These are phyloP conservation scores for Gilbertella persicaria DNA, from an alignment of 371 early-diverging fungal species.

Conservation along the genomic window DNA sequence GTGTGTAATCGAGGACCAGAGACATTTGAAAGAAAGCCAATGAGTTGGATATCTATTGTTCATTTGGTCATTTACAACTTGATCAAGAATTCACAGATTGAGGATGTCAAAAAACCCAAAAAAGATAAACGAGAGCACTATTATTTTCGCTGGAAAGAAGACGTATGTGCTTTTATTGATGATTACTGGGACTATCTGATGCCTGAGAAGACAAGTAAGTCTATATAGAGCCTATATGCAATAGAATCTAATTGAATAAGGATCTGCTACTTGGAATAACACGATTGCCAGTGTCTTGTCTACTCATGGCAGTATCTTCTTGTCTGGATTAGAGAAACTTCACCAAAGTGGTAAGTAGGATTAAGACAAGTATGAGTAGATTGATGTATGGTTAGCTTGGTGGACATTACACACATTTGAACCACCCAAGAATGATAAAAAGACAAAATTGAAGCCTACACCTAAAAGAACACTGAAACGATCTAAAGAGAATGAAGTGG, in stretches of 20 bases:
- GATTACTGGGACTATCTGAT: constrained; percentile 75
- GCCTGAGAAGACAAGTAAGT: constrained; percentile 67
- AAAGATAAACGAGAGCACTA: constrained; percentile 57
- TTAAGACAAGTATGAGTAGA: not conserved
- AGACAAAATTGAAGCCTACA: constrained; percentile 41
- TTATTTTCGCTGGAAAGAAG: constrained; percentile 82
- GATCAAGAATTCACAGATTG: constrained; percentile 39
- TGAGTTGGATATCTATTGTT: constrained; percentile 77
- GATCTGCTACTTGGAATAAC: constrained; percentile 73
- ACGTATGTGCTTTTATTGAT: constrained; percentile 79
- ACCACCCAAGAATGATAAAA: constrained; percentile 43
- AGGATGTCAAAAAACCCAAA: constrained; percentile 28
- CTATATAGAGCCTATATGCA: not conserved
- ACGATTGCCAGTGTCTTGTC: constrained; percentile 82
- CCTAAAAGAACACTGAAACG: constrained; percentile 28
- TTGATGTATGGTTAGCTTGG: constrained; percentile 46
- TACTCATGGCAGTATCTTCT: constrained; percentile 72
- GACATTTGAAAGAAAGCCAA: constrained; percentile 44
- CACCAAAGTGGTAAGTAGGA: constrained; percentile 40
- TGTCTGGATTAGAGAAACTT: constrained; percentile 76
- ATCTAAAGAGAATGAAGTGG: not conserved
- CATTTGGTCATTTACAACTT: constrained; percentile 78
- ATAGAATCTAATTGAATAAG: constrained; percentile 13
- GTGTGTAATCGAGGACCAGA: constrained; percentile 22
- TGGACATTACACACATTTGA: constrained; percentile 58